A percentile compares a stretch with the other conserved stretches of the same genome.
Conservation (phyloP, 192 early-diverging fungal genomes). For the Entomortierella lignicola region DNA sequence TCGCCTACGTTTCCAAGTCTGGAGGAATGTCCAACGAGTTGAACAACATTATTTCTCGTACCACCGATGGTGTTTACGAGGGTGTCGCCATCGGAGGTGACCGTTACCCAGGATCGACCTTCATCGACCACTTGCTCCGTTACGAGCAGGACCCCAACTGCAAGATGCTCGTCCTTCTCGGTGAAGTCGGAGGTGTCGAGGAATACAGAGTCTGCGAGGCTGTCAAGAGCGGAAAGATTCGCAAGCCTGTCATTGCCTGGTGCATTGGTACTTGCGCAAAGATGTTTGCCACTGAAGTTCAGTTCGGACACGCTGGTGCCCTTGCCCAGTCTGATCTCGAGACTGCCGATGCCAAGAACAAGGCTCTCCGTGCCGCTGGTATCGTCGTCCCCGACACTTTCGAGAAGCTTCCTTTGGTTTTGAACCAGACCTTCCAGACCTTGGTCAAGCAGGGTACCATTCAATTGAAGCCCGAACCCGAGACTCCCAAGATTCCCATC, state of each 20-base stretch:
- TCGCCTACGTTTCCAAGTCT: slow-evolving; percentile 98
- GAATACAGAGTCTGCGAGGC: slow-evolving; percentile 96
- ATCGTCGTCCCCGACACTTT: slow-evolving; percentile 95
- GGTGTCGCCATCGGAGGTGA: slow-evolving; percentile 99
- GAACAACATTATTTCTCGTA: slow-evolving; percentile 98
- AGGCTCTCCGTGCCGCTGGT: slow-evolving; percentile 84
- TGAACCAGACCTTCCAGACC: slow-evolving; percentile 81
- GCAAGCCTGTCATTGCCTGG: slow-evolving; percentile 99
- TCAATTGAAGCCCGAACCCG: slow-evolving; percentile 81
- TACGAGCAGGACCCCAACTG: slow-evolving; percentile 92
- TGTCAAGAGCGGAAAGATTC: slow-evolving; percentile 89
- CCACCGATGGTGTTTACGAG: slow-evolving; percentile 98
- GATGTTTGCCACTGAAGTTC: slow-evolving; percentile 98
- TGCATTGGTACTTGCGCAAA: slow-evolving; percentile 99
- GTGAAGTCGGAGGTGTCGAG: slow-evolving; percentile 99
- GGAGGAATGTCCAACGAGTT: slow-evolving; percentile 99
- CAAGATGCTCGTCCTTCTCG: slow-evolving; percentile 95
- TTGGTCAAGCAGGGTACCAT: slow-evolving; percentile 81
- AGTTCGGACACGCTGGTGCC: slow-evolving; percentile 98
- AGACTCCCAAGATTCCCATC: slow-evolving; percentile 97
- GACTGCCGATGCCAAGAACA: slow-evolving; percentile 98
- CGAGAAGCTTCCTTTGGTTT: slow-evolving; percentile 89
- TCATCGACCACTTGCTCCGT: slow-evolving; percentile 97
- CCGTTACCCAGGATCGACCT: slow-evolving; percentile 97
- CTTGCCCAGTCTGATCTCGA: slow-evolving; percentile 96